Percentiles rank a stretch among this genome's conserved stretches.
phyloP scores from a whole-genome alignment of 208 protist genomes.

The Trypanosoma cruzi region DNA sequence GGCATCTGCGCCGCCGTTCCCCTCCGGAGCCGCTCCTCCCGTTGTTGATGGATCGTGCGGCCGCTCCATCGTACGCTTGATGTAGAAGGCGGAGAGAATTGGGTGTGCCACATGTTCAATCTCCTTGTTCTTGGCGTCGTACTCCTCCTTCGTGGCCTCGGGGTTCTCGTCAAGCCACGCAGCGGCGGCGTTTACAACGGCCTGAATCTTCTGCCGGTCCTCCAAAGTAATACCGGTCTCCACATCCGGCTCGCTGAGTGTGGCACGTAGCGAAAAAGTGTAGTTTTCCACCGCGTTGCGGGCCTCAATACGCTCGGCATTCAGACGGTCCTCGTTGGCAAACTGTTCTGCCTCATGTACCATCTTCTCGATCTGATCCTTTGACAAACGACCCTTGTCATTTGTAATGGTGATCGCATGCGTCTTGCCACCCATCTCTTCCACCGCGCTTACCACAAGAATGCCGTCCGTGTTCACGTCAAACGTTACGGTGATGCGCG shows the following conservation, averaged over 20 bases:
- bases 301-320: slow-evolving; percentile 89
- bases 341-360: slow-evolving; percentile 94
- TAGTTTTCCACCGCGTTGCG: slow-evolving; percentile 94
- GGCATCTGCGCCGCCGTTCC: slow-evolving; percentile 3
- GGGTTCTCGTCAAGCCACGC: slow-evolving; percentile 67
- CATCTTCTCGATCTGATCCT: slow-evolving; percentile 96
- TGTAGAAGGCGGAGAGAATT: slow-evolving; percentile 96
- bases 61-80: slow-evolving; percentile 69
- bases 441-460: slow-evolving; percentile 94
- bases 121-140: slow-evolving; percentile 90
- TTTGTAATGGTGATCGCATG: slow-evolving; percentile 95
- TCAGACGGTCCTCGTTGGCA: slow-evolving; percentile 90
- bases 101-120: slow-evolving; percentile 91
- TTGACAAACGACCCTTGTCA: slow-evolving; percentile 96
- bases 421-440: slow-evolving; percentile 93
- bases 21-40: slow-evolving; percentile 16
- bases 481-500: slow-evolving; percentile 98
- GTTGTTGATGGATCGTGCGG: slow-evolving; percentile 30
- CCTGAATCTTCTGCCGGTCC: slow-evolving; percentile 53
- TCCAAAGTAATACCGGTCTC: slow-evolving; percentile 42
- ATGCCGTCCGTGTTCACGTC: slow-evolving; percentile 99
- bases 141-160: slow-evolving; percentile 92
- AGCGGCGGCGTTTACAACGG: slow-evolving; percentile 46
- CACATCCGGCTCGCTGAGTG: slow-evolving; percentile 60
- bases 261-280: slow-evolving; percentile 74